Conservation (phyloP, 73 alveolate genomes). For the Effrenium voratum region DNA sequence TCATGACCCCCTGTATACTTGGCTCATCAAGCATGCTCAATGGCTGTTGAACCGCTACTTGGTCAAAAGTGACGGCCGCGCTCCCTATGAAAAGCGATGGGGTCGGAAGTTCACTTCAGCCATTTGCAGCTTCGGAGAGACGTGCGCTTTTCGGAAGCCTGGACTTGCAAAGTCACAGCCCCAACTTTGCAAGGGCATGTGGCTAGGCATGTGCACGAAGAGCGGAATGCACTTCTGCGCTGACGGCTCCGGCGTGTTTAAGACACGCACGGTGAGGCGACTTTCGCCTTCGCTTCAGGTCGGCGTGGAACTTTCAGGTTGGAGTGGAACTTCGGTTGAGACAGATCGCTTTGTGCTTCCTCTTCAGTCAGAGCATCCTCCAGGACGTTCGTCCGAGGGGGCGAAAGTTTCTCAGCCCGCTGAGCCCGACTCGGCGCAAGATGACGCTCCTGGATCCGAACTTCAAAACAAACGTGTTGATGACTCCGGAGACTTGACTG, state of each 20-base stretch:
- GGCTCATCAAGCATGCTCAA: slow-evolving; percentile 28
- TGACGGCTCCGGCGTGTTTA: neutral
- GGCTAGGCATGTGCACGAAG: slow-evolving; percentile 21
- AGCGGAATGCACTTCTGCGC: slow-evolving; percentile 6
- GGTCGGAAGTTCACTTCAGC: neutral
- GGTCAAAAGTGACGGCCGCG: neutral
- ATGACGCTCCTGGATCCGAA: too few species aligned
- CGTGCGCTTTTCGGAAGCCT: neutral
- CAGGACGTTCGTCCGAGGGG: too few species aligned
- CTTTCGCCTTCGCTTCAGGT: neutral
- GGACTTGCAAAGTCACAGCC: neutral
- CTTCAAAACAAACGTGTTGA: too few species aligned
- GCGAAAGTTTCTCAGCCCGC: too few species aligned
- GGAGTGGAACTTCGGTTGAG: neutral
- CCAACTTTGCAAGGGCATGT: neutral
- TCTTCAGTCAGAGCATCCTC: too few species aligned
- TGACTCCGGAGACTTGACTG: too few species aligned
- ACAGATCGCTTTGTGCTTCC: neutral
- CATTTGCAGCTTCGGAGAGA: slow-evolving; percentile 11
- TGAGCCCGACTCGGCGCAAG: too few species aligned
- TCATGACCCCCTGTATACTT: slow-evolving; percentile 16
- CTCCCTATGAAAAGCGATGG: slow-evolving; percentile 23
- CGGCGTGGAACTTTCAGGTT: neutral
- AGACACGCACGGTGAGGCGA: neutral
- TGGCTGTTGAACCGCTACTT: slow-evolving; percentile 9